phyloP scores from a whole-genome alignment of 1,139 yeast species.

The Candida glucosophila region DNA sequence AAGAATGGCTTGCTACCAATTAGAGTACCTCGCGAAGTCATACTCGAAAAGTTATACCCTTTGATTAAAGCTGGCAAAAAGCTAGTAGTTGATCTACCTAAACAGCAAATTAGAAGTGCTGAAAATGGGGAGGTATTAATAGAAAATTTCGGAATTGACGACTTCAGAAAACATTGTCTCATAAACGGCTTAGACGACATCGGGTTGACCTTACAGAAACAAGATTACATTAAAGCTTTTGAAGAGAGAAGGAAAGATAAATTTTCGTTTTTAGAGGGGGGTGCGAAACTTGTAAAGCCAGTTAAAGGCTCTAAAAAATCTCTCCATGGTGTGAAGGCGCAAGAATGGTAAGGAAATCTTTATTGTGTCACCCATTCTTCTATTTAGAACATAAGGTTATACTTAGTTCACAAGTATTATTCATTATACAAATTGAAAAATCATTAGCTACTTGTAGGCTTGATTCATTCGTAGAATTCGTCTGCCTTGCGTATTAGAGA shows the following conservation, averaged over 20 bases:
- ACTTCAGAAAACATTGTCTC: constrained; percentile 89
- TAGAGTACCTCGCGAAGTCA: constrained; percentile 70
- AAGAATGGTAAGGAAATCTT: constrained; percentile 60
- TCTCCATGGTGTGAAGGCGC: constrained; percentile 59
- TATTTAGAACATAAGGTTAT: no score
- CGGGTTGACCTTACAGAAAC: constrained; percentile 90
- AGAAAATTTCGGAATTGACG: constrained; percentile 78
- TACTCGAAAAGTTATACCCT: constrained; percentile 64
- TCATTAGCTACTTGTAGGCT: no score
- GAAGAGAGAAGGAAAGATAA: constrained; percentile 68
- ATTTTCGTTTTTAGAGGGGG: constrained; percentile 90
- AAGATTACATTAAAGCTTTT: constrained; percentile 59
- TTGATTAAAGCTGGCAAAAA: constrained; percentile 65
- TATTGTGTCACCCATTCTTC: no score
- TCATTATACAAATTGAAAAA: no score
- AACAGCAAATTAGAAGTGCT: constrained; percentile 65
- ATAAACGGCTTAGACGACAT: constrained; percentile 94
- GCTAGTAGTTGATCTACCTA: constrained; percentile 75
- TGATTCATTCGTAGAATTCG: no score
- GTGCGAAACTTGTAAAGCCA: constrained; percentile 60
- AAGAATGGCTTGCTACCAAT: constrained; percentile 93
- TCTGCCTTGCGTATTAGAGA: no score
- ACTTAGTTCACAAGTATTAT: no score
- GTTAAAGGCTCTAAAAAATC: constrained; percentile 64
- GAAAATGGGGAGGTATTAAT: constrained; percentile 67